phyloP scores from a whole-genome alignment of 2,329 filamentous ascomycete genomes.

The Exophiala oligosperma region DNA sequence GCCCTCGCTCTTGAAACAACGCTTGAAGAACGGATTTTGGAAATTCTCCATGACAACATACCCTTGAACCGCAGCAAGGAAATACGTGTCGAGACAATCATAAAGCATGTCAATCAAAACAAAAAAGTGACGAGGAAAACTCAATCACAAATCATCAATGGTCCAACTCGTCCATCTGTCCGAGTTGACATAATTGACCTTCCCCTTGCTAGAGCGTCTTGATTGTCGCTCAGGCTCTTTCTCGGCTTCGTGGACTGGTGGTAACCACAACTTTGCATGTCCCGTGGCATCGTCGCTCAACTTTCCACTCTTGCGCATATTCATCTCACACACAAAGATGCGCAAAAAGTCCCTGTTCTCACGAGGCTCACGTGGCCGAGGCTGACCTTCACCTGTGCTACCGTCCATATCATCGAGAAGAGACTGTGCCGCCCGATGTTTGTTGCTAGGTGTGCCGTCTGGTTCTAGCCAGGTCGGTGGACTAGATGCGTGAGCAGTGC shows the following conservation, averaged over 20 bases:
- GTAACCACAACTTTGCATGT: constrained; percentile 60
- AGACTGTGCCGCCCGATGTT: constrained; percentile 32
- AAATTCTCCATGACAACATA: too few relatives aligned
- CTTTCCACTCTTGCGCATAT: constrained; percentile 65
- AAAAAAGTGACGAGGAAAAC: neutral
- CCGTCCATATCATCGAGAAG: constrained; percentile 12
- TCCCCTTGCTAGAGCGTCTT: neutral
- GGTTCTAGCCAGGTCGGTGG: constrained; percentile 37
- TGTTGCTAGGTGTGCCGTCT: constrained; percentile 31
- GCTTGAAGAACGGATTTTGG: too few relatives aligned
- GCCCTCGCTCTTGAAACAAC: too few relatives aligned
- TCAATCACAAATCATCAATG: constrained; percentile 16
- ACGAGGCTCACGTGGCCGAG: constrained; percentile 61
- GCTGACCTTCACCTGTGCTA: constrained; percentile 26
- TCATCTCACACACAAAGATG: constrained; percentile 66
- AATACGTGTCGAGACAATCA: neutral
- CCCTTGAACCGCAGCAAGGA: too few relatives aligned
- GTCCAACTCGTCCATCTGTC: constrained; percentile 20
- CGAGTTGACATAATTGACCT: neutral
- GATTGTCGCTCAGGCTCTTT: constrained; percentile 1
- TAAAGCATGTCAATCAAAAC: neutral
- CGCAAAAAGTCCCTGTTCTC: constrained; percentile 65
- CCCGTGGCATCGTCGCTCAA: constrained; percentile 56
- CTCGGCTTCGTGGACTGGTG: constrained; percentile 47
- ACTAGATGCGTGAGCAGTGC: constrained; percentile 31